These are phyloP conservation scores for Aspergillus candidus DNA, from an alignment of 2,329 filamentous ascomycete species.

Conservation along the genomic window DNA sequence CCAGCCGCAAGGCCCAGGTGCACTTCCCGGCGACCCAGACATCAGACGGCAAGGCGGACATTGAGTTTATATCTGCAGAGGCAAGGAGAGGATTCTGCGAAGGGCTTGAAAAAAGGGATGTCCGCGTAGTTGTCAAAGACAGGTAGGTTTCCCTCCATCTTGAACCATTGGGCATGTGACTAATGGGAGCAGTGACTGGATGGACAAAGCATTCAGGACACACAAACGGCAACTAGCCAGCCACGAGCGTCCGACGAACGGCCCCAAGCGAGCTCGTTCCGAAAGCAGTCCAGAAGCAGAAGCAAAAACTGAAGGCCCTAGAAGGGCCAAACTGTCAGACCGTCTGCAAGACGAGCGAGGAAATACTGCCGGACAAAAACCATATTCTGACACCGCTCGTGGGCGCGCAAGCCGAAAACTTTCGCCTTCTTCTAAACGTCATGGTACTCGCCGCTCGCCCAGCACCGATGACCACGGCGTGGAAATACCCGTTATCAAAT, in stretches of 20 bases:
- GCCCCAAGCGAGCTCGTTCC: constrained; percentile 12
- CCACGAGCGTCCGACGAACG: constrained; percentile 2
- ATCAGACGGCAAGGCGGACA: constrained; percentile 17
- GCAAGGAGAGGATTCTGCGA: constrained; percentile 18
- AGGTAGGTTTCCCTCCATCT: constrained; percentile 17
- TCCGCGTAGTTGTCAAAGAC: constrained; percentile 15
- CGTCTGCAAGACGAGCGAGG: constrained; percentile 20
- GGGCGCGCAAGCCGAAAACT: background rate
- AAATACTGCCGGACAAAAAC: constrained; percentile 5
- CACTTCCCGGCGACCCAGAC: constrained; percentile 18
- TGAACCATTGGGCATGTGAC: constrained; percentile 5
- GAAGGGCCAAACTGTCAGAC: constrained; percentile 28
- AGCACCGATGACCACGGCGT: constrained; percentile 9
- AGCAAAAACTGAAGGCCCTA: constrained; percentile 8
- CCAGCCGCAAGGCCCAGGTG: constrained; percentile 27
- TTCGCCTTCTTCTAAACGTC: constrained; percentile 4
- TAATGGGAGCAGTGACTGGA: constrained; percentile 21
- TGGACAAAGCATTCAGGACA: constrained; percentile 27
- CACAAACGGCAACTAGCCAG: constrained; percentile 7
- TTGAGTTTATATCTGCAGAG: constrained; percentile 22
- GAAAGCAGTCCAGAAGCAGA: constrained; percentile 7
- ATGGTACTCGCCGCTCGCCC: constrained; percentile 7
- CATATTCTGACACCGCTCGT: constrained; percentile 2
- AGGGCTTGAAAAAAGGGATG: constrained; percentile 7
- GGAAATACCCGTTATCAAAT: constrained; percentile 28